Evolutionary conservation across 345 rosid genomes (phyloP).

Genomic region (Pseudoturritis turrita): DNA sequence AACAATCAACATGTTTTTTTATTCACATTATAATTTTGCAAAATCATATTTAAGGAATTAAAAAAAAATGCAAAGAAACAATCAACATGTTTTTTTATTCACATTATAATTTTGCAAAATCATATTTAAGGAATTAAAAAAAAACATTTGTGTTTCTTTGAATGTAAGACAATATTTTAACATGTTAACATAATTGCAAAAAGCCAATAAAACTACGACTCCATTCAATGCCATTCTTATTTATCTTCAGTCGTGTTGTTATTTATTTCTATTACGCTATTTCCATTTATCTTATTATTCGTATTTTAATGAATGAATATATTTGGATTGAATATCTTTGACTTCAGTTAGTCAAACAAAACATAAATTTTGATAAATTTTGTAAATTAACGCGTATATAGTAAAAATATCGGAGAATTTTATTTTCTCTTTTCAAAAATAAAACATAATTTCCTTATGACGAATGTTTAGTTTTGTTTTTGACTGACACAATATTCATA

Average conservation of each 20-base stretch:
- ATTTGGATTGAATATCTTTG: conserved; percentile 5
- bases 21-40: not conserved
- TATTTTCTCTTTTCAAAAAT: too few relatives aligned
- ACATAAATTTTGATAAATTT: not conserved
- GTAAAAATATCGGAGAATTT: not conserved
- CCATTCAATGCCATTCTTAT: not conserved
- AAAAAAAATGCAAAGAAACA: too few relatives aligned
- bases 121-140: not conserved
- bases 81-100: too few relatives aligned
- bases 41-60: too few relatives aligned
- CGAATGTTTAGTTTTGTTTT: not conserved
- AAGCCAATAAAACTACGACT: not conserved
- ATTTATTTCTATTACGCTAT: not conserved
- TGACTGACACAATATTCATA: not conserved
- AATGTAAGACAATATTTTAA: not conserved
- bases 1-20: too few relatives aligned
- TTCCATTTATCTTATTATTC: not conserved
- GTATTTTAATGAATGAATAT: not conserved
- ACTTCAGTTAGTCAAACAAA: not conserved
- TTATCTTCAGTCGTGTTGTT: not conserved
- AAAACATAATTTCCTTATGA: not conserved
- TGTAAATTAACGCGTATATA: not conserved
- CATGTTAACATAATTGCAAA: not conserved
- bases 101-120: not conserved
- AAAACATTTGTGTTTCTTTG: not conserved